Conservation (phyloP, 2,329 filamentous ascomycete species). For the Grosmannia serpens region DNA sequence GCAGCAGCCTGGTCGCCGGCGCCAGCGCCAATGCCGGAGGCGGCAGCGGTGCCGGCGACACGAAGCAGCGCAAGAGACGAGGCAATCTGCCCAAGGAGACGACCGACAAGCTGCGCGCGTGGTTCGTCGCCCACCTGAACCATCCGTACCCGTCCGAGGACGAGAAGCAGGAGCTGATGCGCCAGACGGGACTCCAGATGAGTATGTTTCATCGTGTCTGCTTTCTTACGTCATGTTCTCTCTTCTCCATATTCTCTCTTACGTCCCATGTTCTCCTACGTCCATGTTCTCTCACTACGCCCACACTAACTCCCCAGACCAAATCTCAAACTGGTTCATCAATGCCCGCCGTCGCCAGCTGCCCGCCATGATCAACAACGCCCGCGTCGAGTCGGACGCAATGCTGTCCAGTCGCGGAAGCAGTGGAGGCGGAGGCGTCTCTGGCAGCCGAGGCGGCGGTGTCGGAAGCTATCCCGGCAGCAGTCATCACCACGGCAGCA, state of each 20-base stretch:
- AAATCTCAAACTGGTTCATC: constrained; percentile 75
- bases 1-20: not conserved
- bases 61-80: constrained; percentile 50
- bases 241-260: not conserved
- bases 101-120: constrained; percentile 67
- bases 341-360: constrained; percentile 60
- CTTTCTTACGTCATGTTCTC: constrained; percentile 1
- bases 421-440: constrained; percentile 10
- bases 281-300: too few relatives aligned
- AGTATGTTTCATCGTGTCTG: constrained; percentile 39
- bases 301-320: constrained; percentile 30
- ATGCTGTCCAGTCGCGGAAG: constrained; percentile 24
- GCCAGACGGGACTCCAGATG: constrained; percentile 64
- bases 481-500: constrained; percentile 21
- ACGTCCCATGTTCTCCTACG: too few relatives aligned
- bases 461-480: not conserved
- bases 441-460: not conserved
- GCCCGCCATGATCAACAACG: constrained; percentile 47
- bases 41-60: constrained; percentile 28
- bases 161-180: constrained; percentile 73
- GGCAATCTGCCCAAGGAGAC: constrained; percentile 88
- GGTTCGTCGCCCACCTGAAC: constrained; percentile 66
- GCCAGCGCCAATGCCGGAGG: constrained; percentile 17
- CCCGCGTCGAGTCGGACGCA: constrained; percentile 38
- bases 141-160: constrained; percentile 84